Percentiles rank a stretch among this genome's conserved stretches.
phyloP scores from a whole-genome alignment of 169 alveolate genomes.

The Eimeria zaria region DNA sequence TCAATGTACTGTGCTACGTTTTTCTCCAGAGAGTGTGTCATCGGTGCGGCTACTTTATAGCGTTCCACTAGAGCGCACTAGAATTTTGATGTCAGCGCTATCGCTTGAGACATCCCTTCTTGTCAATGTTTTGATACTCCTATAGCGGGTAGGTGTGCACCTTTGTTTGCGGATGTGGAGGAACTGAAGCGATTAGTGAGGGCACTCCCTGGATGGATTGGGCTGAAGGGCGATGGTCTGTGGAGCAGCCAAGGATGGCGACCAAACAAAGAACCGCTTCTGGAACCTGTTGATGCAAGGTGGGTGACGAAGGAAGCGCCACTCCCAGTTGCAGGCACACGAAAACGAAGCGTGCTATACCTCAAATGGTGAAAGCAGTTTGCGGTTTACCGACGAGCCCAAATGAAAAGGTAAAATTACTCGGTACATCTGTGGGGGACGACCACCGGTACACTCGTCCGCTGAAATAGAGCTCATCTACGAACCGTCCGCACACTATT shows the following conservation, averaged over 20 bases:
- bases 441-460: background rate
- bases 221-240: background rate
- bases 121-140: background rate
- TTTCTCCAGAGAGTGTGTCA: background rate
- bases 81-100: background rate
- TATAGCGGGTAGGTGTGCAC: background rate
- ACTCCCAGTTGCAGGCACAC: background rate
- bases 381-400: too few relatives aligned
- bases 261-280: background rate
- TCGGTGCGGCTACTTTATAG: background rate
- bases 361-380: too few relatives aligned
- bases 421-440: too few relatives aligned
- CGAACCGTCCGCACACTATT: background rate
- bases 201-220: background rate
- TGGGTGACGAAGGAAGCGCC: background rate
- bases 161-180: background rate
- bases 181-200: background rate
- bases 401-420: too few relatives aligned
- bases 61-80: background rate
- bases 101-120: background rate
- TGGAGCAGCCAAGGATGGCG: too few relatives aligned
- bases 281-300: background rate
- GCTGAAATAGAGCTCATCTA: too few relatives aligned
- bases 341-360: background rate
- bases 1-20: background rate